Evolutionary conservation across 176 grass and related monocot species (phyloP).

Genomic region (Oryza rufipogon): DNA sequence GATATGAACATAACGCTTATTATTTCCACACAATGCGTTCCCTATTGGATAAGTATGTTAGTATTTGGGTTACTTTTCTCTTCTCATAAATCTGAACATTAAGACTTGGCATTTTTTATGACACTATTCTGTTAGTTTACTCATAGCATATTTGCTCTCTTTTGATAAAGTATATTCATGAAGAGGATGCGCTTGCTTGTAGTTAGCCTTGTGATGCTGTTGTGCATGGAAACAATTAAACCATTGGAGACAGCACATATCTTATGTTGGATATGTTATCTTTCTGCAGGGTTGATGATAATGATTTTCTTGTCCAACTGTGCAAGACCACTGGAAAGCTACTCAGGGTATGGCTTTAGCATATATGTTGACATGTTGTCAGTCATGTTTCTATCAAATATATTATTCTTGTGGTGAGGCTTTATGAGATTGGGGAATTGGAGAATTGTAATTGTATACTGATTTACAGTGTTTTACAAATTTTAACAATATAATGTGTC

Average conservation of each 20-base stretch:
- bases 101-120: not conserved
- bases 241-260: not conserved
- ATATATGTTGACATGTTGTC: not conserved
- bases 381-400: conserved; percentile 12
- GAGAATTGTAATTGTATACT: not conserved
- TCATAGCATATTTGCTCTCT: not conserved
- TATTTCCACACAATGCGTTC: not conserved
- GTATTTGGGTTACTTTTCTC: not conserved
- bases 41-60: not conserved
- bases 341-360: conserved; percentile 63
- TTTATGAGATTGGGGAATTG: not conserved
- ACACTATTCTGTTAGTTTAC: not conserved
- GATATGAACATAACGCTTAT: not conserved
- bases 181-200: not conserved
- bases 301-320: conserved; percentile 89
- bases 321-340: conserved; percentile 82
- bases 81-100: not conserved
- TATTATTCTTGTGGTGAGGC: not conserved
- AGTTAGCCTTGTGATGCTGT: not conserved
- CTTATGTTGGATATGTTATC: conserved; percentile 31
- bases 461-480: not conserved
- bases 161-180: not conserved
- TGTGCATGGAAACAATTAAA: conserved; percentile 22
- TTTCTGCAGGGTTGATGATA: conserved; percentile 73
- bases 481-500: not conserved